Conservation (phyloP, 306 rosid species). For the Cicer yamashitae region DNA sequence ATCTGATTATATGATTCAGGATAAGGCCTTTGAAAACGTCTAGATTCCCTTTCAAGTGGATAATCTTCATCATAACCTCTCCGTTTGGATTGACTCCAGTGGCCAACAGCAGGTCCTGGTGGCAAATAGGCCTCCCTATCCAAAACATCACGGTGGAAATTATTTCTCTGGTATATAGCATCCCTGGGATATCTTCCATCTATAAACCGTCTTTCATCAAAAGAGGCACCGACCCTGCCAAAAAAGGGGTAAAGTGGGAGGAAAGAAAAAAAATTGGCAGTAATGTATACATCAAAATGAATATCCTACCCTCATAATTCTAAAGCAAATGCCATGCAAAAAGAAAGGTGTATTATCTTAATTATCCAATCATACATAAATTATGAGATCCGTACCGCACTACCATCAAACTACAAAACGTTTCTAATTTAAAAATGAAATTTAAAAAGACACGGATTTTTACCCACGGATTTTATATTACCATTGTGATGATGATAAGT, state of each 20-base stretch:
- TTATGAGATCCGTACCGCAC: constrained; percentile 3
- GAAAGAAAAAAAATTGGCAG: constrained; percentile 50
- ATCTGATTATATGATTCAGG: constrained; percentile 69
- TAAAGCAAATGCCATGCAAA: constrained; percentile 34
- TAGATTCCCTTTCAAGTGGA: constrained; percentile 76
- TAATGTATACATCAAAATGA: constrained; percentile 33
- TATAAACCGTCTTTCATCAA: constrained; percentile 78
- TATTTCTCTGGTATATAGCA: constrained; percentile 69
- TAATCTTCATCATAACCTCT: constrained; percentile 82
- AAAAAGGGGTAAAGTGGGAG: constrained; percentile 59
- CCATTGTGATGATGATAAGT: constrained; percentile 49
- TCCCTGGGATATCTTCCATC: constrained; percentile 90
- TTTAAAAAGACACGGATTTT: not conserved
- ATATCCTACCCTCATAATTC: constrained; percentile 6
- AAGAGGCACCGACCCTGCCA: constrained; percentile 84
- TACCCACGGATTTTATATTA: constrained; percentile 39
- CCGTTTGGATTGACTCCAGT: constrained; percentile 83
- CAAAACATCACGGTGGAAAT: constrained; percentile 68
- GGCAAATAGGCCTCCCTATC: constrained; percentile 84
- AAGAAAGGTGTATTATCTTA: not conserved
- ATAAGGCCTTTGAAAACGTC: constrained; percentile 76
- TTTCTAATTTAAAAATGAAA: not conserved
- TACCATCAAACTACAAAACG: constrained; percentile 23
- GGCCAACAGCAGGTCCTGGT: constrained; percentile 68
- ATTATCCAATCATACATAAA: constrained; percentile 7